These are phyloP conservation scores for Stygiomarasmius scandens DNA, from an alignment of 1,284 basidiomycete genomes.

Conservation along the genomic window DNA sequence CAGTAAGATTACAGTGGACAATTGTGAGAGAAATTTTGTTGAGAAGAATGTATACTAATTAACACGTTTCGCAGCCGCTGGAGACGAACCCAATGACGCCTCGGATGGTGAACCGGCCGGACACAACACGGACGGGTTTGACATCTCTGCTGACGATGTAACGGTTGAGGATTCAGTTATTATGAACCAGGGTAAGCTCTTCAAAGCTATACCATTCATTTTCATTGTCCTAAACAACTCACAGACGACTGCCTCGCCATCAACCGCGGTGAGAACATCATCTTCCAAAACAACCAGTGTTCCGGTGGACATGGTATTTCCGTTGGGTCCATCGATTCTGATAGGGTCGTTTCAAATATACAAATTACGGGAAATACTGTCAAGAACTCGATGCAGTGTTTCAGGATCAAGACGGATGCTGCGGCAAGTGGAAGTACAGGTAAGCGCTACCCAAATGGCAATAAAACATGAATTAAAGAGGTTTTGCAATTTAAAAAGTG, in stretches of 20 bases:
- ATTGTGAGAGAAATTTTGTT: neutral
- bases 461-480: neutral
- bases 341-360: slow-evolving; percentile 47
- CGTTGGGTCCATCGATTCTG: slow-evolving; percentile 54
- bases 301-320: slow-evolving; percentile 54
- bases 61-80: slow-evolving; percentile 8
- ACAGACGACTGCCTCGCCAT: slow-evolving; percentile 69
- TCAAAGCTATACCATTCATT: neutral
- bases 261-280: slow-evolving; percentile 49
- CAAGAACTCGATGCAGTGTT: slow-evolving; percentile 35
- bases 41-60: neutral
- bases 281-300: slow-evolving; percentile 50
- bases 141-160: slow-evolving; percentile 11
- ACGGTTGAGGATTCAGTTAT: slow-evolving; percentile 2
- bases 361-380: slow-evolving; percentile 51
- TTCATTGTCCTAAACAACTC: neutral
- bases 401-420: slow-evolving; percentile 51
- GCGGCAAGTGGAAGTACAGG: slow-evolving; percentile 30
- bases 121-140: slow-evolving; percentile 11
- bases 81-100: slow-evolving; percentile 1
- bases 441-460: neutral
- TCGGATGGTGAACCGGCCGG: slow-evolving; percentile 11
- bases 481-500: slow-evolving; percentile 30
- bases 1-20: slow-evolving; percentile 10
- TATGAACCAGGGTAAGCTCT: neutral